Evolutionary conservation across 208 protist genomes (phyloP).

Genomic region (Tritrichomonas foetus): DNA sequence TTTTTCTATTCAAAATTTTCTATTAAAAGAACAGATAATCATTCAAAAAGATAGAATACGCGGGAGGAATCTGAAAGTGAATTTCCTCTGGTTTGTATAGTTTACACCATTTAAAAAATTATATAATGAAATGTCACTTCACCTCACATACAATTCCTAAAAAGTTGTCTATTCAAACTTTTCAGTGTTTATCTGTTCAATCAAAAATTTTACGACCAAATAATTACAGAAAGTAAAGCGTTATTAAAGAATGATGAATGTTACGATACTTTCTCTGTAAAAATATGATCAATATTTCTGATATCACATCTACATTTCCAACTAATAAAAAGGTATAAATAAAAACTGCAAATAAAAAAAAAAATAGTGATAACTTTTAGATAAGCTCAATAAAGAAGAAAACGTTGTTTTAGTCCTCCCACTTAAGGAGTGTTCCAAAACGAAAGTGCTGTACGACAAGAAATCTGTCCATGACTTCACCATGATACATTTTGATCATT

Average conservation of each 20-base stretch:
- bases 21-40: too few relatives aligned
- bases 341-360: background rate
- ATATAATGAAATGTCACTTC: too few relatives aligned
- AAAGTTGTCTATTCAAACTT: too few relatives aligned
- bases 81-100: too few relatives aligned
- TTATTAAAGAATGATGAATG: background rate
- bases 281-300: background rate
- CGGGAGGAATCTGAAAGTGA: too few relatives aligned
- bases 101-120: too few relatives aligned
- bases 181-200: too few relatives aligned
- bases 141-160: too few relatives aligned
- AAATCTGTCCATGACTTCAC: constrained; percentile 57
- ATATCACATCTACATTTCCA: background rate
- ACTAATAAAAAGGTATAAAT: background rate
- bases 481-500: constrained; percentile 58
- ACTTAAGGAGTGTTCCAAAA: constrained; percentile 48
- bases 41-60: too few relatives aligned
- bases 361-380: background rate
- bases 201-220: too few relatives aligned
- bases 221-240: background rate
- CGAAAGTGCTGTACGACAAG: constrained; percentile 60
- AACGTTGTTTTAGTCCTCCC: background rate
- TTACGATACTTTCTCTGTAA: background rate
- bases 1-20: too few relatives aligned
- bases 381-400: background rate